These are phyloP conservation scores for Pseudoscleropodium purum DNA, from an alignment of 225 moss, liverwort and hornwort genomes.

Conservation along the genomic window DNA sequence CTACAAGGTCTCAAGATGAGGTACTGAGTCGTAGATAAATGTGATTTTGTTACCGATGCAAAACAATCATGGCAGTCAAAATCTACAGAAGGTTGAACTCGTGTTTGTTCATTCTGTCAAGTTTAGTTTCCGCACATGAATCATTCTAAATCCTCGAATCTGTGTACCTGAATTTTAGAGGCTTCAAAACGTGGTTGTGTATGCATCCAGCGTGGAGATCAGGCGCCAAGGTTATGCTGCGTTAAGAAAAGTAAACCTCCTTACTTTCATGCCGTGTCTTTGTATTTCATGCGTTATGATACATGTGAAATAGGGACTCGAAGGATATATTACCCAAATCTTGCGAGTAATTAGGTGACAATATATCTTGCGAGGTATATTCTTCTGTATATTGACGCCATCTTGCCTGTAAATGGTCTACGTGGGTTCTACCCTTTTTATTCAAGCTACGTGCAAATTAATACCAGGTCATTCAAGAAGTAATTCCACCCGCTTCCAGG, in stretches of 20 bases:
- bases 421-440: neutral
- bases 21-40: neutral
- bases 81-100: neutral
- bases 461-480: slow-evolving; percentile 20
- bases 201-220: slow-evolving; percentile 25
- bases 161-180: slow-evolving; percentile 24
- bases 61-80: neutral
- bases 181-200: slow-evolving; percentile 56
- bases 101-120: neutral
- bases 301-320: neutral
- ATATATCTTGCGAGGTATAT: neutral
- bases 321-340: neutral
- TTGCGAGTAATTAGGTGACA: neutral
- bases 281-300: neutral
- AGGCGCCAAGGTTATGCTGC: slow-evolving; percentile 51
- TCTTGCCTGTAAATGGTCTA: neutral
- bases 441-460: neutral
- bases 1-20: neutral
- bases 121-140: neutral
- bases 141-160: neutral
- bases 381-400: neutral
- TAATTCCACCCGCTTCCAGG: slow-evolving; percentile 17
- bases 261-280: neutral
- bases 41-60: neutral
- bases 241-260: slow-evolving; percentile 42